A percentile compares a stretch with the other conserved stretches of the same genome.
These are phyloP conservation scores for Mycena amicta DNA, from an alignment of 768 basidiomycete species.

Conservation along the genomic window DNA sequence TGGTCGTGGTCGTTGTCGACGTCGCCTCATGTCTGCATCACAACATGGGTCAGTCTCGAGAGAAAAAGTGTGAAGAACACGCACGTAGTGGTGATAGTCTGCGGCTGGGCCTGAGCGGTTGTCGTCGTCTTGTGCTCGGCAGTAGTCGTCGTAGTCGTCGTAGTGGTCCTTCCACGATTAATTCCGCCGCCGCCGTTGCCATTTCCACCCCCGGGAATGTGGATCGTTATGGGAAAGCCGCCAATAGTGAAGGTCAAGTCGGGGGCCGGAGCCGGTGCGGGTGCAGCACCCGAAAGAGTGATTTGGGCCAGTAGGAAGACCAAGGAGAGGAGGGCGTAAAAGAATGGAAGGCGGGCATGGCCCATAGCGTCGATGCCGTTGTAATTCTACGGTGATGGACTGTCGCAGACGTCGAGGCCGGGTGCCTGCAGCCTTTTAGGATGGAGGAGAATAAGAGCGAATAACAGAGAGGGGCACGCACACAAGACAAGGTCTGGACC, in stretches of 20 bases:
- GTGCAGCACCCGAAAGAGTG: not conserved
- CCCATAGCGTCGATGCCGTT: not conserved
- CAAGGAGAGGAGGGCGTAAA: not conserved
- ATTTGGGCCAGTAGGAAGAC: not conserved
- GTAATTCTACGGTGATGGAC: not conserved
- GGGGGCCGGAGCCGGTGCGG: not conserved
- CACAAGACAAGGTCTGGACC: not conserved
- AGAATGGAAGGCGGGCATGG: not conserved
- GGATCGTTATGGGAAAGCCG: not conserved
- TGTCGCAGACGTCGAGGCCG: not conserved
- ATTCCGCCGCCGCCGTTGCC: not conserved
- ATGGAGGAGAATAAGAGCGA: no score
- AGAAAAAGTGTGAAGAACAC: not conserved
- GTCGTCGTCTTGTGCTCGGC: not conserved
- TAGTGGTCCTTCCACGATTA: not conserved
- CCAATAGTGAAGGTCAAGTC: not conserved
- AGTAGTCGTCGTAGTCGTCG: not conserved
- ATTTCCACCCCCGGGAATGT: not conserved
- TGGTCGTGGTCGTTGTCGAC: not conserved
- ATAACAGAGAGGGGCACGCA: not conserved
- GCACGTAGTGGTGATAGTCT: not conserved
- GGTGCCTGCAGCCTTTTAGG: not conserved
- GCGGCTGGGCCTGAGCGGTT: not conserved
- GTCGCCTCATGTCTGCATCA: not conserved
- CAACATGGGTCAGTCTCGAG: not conserved